Percentiles rank a stretch among this genome's conserved stretches.
These are phyloP conservation scores for Geotrichum histeridarum DNA, from an alignment of 1,139 yeast genomes.

Conservation along the genomic window DNA sequence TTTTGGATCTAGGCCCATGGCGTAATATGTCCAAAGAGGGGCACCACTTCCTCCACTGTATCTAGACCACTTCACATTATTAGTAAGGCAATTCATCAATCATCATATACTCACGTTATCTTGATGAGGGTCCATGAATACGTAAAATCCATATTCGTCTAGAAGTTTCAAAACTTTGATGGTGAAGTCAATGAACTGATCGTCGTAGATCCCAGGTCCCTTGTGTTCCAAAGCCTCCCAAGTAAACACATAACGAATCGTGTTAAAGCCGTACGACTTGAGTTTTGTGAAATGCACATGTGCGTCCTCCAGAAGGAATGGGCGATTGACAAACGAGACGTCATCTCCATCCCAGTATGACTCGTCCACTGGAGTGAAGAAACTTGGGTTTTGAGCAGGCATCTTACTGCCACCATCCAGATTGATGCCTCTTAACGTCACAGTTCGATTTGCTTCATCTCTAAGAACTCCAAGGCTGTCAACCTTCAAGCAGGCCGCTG, in stretches of 20 bases:
- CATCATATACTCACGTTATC: conserved; percentile 48
- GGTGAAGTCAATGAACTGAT: conserved; percentile 67
- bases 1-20: conserved; percentile 83
- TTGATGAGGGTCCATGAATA: conserved; percentile 84
- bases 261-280: conserved; percentile 77
- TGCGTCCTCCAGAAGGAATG: conserved; percentile 72
- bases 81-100: neutral
- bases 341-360: conserved; percentile 64
- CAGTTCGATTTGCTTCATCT: conserved; percentile 51
- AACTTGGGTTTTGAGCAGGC: conserved; percentile 50
- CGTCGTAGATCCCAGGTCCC: conserved; percentile 84
- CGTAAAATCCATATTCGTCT: conserved; percentile 63
- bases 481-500: conserved; percentile 17
- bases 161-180: conserved; percentile 56
- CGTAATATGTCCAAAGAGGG: conserved; percentile 90
- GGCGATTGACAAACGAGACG: conserved; percentile 76
- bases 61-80: conserved; percentile 58
- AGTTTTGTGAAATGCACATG: conserved; percentile 61
- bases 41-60: conserved; percentile 94
- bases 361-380: conserved; percentile 30
- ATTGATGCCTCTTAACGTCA: conserved; percentile 72
- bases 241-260: conserved; percentile 68
- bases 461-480: conserved; percentile 51
- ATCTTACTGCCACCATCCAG: conserved; percentile 65
- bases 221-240: conserved; percentile 93